A percentile compares a stretch with the other conserved stretches of the same genome.
Evolutionary conservation across 148 eudicot species (phyloP).

Genomic region (Rhododendron henanense): DNA sequence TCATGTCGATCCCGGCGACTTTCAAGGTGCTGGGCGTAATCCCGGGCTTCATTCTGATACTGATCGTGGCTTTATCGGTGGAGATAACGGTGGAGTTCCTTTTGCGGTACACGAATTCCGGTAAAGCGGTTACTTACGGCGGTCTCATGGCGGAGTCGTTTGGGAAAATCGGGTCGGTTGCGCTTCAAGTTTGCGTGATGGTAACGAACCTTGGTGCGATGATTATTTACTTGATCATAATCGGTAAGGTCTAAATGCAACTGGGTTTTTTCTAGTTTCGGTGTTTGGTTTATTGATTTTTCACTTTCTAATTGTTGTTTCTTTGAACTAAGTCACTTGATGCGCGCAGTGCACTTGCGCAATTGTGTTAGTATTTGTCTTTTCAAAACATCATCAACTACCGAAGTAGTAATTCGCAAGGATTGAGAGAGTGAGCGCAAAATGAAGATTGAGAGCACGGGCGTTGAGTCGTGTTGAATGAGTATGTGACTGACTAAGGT

Average conservation of each 20-base stretch:
- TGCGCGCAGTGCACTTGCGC: neutral
- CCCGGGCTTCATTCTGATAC: slow-evolving; percentile 54
- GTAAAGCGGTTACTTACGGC: slow-evolving; percentile 56
- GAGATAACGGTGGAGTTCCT: slow-evolving; percentile 72
- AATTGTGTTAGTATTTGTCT: neutral
- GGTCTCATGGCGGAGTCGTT: slow-evolving; percentile 84
- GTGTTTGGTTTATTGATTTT: neutral
- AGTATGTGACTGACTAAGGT: neutral
- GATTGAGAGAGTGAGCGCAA: neutral
- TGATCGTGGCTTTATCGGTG: slow-evolving; percentile 53
- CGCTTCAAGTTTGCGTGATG: slow-evolving; percentile 65
- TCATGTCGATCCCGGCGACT: slow-evolving; percentile 95
- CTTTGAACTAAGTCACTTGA: neutral
- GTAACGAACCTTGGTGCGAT: slow-evolving; percentile 70
- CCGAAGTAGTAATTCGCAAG: no score
- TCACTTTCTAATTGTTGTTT: neutral
- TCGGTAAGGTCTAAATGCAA: slow-evolving; percentile 41
- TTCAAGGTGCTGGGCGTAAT: slow-evolving; percentile 69
- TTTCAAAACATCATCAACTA: neutral
- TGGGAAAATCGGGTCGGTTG: slow-evolving; percentile 60
- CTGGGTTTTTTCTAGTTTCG: neutral
- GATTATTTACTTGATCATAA: slow-evolving; percentile 67
- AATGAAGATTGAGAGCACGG: neutral
- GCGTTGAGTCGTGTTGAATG: neutral
- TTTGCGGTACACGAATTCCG: slow-evolving; percentile 53